phyloP scores from a whole-genome alignment of 805 yeast genomes.

The Candida argentea region DNA sequence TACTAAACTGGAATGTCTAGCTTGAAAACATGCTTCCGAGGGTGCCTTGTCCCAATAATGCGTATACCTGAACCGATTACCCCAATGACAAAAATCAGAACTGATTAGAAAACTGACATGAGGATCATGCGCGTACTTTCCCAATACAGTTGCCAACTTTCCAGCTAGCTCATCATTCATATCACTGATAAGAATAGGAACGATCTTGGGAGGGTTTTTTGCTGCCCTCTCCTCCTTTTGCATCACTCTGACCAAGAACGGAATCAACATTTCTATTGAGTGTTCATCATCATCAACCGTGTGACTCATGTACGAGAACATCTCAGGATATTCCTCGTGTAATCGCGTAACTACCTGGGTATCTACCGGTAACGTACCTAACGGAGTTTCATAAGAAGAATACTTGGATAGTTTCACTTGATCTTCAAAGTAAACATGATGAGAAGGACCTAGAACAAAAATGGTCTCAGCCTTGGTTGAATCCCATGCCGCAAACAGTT shows the following conservation, averaged over 20 bases:
- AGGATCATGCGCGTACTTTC: conserved; percentile 43
- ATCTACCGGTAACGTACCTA: conserved; percentile 70
- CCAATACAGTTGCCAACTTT: conserved; percentile 37
- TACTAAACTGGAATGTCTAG: conserved; percentile 2
- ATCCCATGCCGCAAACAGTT: conserved; percentile 68
- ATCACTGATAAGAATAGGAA: conserved; percentile 77
- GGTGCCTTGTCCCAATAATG: conserved; percentile 13
- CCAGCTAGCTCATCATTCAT: conserved; percentile 35
- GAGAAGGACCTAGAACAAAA: conserved; percentile 87
- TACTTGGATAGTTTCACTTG: conserved; percentile 45
- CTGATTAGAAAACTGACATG: conserved; percentile 66
- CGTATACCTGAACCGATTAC: conserved; percentile 35
- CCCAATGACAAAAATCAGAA: conserved; percentile 96
- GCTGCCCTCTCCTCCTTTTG: no score
- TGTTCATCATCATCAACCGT: conserved; percentile 78
- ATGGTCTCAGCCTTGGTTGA: conserved; percentile 46
- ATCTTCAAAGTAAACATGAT: conserved; percentile 70
- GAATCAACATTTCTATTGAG: conserved; percentile 90
- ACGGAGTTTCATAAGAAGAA: conserved; percentile 63
- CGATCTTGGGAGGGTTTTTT: conserved; percentile 39
- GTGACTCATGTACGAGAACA: conserved; percentile 46
- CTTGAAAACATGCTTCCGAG: neutral
- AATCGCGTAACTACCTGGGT: conserved; percentile 29
- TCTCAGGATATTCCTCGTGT: conserved; percentile 16
- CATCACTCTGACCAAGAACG: conserved; percentile 54